phyloP scores from a whole-genome alignment of 2,329 filamentous ascomycete species.

The Canariomyces notabilis region DNA sequence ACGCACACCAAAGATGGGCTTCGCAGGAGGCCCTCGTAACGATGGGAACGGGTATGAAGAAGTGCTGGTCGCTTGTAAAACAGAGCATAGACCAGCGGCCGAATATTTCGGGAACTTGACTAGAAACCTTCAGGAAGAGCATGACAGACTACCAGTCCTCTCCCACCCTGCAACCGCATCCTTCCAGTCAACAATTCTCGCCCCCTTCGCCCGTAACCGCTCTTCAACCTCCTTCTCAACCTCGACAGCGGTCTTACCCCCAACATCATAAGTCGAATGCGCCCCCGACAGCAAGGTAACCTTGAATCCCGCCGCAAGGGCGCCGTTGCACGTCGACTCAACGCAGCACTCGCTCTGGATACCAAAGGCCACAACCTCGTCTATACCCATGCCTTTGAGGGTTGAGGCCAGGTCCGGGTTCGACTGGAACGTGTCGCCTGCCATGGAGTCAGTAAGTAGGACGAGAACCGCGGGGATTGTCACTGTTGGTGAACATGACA shows the following conservation, averaged over 20 bases:
- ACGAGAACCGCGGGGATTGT: not conserved
- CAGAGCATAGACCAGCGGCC: too few species aligned
- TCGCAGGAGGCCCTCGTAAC: slow-evolving; percentile 37
- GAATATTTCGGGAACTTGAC: too few species aligned
- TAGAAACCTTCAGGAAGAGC: too few species aligned
- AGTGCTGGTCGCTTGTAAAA: slow-evolving; percentile 47
- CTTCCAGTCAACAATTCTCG: slow-evolving; percentile 24
- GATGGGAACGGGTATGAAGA: slow-evolving; percentile 56
- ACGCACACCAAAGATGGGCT: slow-evolving; percentile 31
- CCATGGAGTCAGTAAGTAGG: not conserved
- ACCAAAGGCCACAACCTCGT: slow-evolving; percentile 27
- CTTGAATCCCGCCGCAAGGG: slow-evolving; percentile 27
- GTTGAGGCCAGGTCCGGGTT: slow-evolving; percentile 27
- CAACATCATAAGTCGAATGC: slow-evolving; percentile 30
- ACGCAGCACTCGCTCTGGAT: slow-evolving; percentile 33
- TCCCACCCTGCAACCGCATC: slow-evolving; percentile 14
- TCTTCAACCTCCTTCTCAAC: slow-evolving; percentile 29
- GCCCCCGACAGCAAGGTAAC: slow-evolving; percentile 29
- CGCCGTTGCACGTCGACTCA: slow-evolving; percentile 25
- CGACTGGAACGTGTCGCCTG: slow-evolving; percentile 29
- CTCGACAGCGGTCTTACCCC: slow-evolving; percentile 22
- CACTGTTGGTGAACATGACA: not conserved
- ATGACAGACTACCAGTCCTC: not conserved
- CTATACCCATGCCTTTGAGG: slow-evolving; percentile 24
- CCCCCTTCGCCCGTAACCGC: slow-evolving; percentile 22